Evolutionary conservation across 192 early-diverging fungal species (phyloP), one percentile per base, ranked within the genome.

Genomic region (Spizellomyces punctatus): DNA sequence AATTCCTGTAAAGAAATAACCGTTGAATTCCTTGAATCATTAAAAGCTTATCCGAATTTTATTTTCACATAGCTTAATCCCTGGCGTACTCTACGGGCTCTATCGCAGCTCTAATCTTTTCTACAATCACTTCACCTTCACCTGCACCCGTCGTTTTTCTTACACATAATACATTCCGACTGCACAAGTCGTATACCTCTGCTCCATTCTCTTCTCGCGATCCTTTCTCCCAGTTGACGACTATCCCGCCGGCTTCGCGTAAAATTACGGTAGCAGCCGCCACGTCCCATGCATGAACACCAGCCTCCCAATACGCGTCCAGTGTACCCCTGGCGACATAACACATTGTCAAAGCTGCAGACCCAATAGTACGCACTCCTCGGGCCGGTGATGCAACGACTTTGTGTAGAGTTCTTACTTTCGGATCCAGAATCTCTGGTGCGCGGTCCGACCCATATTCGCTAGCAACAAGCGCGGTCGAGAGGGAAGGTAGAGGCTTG

Each of bases 271-370:
- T 82, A n/a, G 87, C 94, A 16, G 95, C 96, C 19, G 91, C 89
- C 46, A 98, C 90, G 76, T 99, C 96, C 94, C 95, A 94, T 10
- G 66, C 63, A 62, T 86, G 80, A 7, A 82, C 67, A 6, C 95
- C 96, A 50, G 89, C 83, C 76, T 99, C 96, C 93, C 94, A 99
- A 78, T 95, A 98, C 7, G 91, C 73, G 71, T 99, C 95, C 7
- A 89, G 78, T 12, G 86, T 81, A 22, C 95, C 95, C 52, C 91
- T 87, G 9, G 95, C 94, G 42, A 95, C 88, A 44, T 86, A 79
- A 61, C 91, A 89, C 81, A 95, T 82, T 59, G 90, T 90, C 22
- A 94, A 72, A 0, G 92, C 90, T 4, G 91, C 95, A 27, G 89
- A 88, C 1, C 95, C 96, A 0, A 89, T 72, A 41, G 88, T 78